Evolutionary conservation across 106 monocot species (phyloP).

Genomic region (Gastrodia elata): DNA sequence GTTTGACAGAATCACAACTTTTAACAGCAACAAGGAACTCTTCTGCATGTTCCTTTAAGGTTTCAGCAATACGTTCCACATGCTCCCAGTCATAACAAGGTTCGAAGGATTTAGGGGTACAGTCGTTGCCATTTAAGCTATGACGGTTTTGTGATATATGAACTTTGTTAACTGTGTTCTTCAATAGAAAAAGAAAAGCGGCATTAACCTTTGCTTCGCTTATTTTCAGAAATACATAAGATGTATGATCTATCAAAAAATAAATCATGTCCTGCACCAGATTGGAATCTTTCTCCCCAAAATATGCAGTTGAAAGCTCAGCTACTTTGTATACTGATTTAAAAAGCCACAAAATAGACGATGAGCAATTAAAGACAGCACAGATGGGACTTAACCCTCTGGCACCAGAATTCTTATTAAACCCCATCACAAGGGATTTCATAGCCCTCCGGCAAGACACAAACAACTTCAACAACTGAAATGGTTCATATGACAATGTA

Average conservation of each 20-base stretch:
- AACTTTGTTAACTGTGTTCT: neutral
- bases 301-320: conserved; percentile 22
- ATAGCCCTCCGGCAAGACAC: conserved; percentile 68
- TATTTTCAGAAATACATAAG: conserved; percentile 38
- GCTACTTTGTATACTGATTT: conserved; percentile 40
- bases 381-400: conserved; percentile 12
- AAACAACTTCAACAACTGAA: conserved; percentile 52
- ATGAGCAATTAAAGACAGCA: conserved; percentile 17
- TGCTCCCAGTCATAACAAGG: conserved; percentile 20
- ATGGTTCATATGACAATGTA: conserved; percentile 16
- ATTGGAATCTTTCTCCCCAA: conserved; percentile 10
- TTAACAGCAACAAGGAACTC: conserved; percentile 15
- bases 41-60: conserved; percentile 28
- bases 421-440: conserved; percentile 39
- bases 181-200: conserved; percentile 8
- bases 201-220: conserved; percentile 22
- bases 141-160: neutral
- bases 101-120: neutral
- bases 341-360: conserved; percentile 58
- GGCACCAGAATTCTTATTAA: conserved; percentile 13
- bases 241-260: conserved; percentile 61
- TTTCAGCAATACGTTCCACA: conserved; percentile 28
- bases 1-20: conserved; percentile 7
- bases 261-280: conserved; percentile 32
- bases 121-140: neutral